Percentiles rank a stretch among this genome's conserved stretches.
Evolutionary conservation across 345 rosid species (phyloP).

Genomic region (Hypericum perforatum): DNA sequence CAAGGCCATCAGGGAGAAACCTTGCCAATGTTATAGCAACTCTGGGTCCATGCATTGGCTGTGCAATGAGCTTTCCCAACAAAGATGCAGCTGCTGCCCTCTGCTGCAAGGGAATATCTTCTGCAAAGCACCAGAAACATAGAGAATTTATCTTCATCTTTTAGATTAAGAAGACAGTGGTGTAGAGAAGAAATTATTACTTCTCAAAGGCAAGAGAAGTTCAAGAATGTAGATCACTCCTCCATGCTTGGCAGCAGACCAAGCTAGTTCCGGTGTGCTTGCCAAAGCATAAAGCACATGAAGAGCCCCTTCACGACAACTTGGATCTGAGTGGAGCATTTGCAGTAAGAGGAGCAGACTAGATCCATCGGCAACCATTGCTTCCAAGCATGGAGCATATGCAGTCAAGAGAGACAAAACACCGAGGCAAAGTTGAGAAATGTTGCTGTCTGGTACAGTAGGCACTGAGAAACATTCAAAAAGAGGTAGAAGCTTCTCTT

Average conservation of each 20-base stretch:
- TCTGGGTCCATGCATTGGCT: constrained; percentile 99
- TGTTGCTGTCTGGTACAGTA: constrained; percentile 63
- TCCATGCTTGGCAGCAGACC: constrained; percentile 99
- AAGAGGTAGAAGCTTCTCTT: constrained; percentile 81
- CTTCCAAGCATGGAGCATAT: constrained; percentile 95
- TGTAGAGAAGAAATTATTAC: constrained; percentile 32
- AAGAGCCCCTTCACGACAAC: constrained; percentile 88
- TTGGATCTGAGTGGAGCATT: constrained; percentile 91
- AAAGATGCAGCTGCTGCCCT: constrained; percentile 94
- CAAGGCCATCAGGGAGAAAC: constrained; percentile 95
- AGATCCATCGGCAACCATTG: constrained; percentile 98
- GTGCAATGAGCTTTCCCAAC: constrained; percentile 91
- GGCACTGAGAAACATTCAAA: constrained; percentile 84
- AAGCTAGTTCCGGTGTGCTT: constrained; percentile 95
- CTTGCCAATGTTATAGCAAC: constrained; percentile 93
- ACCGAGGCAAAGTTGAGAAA: constrained; percentile 78
- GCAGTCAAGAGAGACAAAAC: constrained; percentile 86
- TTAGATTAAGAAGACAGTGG: constrained; percentile 10
- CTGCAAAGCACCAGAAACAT: constrained; percentile 40
- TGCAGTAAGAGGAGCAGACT: constrained; percentile 90
- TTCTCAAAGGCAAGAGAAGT: constrained; percentile 86
- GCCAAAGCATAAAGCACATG: constrained; percentile 99
- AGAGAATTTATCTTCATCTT: constrained; percentile 13
- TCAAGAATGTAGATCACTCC: constrained; percentile 94
- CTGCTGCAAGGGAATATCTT: constrained; percentile 88